A percentile compares a stretch with the other conserved stretches of the same genome.
These are phyloP conservation scores for Fusarium nodosum DNA, from an alignment of 2,329 filamentous ascomycete species.

Conservation along the genomic window DNA sequence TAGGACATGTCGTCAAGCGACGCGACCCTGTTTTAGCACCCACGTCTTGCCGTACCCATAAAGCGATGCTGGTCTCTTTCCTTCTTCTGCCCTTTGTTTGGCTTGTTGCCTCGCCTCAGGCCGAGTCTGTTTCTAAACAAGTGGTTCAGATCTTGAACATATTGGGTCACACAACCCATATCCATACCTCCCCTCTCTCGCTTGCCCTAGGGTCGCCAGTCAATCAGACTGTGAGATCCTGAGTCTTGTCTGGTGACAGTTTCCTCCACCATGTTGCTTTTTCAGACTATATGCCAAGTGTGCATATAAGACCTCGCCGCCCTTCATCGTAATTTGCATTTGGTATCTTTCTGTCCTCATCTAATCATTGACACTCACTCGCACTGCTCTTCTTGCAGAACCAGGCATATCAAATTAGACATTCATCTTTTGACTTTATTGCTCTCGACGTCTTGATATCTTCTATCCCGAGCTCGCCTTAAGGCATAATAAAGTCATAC, in stretches of 20 bases:
- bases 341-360: conserved; percentile 23
- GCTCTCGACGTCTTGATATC: conserved; percentile 19
- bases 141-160: conserved; percentile 55
- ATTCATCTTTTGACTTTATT: conserved; percentile 13
- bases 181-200: conserved; percentile 52
- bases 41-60: conserved; percentile 47
- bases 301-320: conserved; percentile 48
- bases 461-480: conserved; percentile 2
- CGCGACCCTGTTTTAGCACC: conserved; percentile 34
- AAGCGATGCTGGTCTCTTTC: conserved; percentile 39
- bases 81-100: conserved; percentile 42
- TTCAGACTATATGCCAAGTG: conserved; percentile 43
- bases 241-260: conserved; percentile 42
- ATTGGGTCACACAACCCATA: conserved; percentile 54
- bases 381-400: conserved; percentile 9
- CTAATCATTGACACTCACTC: conserved; percentile 30
- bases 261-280: conserved; percentile 46
- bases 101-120: conserved; percentile 52
- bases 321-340: conserved; percentile 35
- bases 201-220: conserved; percentile 41
- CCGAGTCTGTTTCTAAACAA: conserved; percentile 54
- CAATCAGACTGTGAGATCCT: conserved; percentile 38
- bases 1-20: conserved; percentile 43
- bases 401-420: conserved; percentile 10
- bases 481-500: conserved; percentile 8